Evolutionary conservation across 345 rosid species (phyloP).

Genomic region (Laguncularia racemosa): DNA sequence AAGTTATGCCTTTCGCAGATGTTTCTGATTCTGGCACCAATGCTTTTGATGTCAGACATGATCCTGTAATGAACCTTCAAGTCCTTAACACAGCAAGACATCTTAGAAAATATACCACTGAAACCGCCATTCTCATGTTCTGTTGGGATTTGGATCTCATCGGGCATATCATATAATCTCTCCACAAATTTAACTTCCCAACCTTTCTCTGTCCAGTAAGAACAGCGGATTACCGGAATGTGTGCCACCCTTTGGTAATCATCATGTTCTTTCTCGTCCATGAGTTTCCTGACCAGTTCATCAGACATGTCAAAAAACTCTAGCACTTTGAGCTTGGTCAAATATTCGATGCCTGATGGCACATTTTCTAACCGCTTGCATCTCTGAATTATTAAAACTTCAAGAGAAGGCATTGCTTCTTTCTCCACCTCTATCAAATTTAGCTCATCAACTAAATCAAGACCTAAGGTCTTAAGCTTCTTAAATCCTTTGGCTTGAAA

Average conservation of each 20-base stretch:
- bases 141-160: slow-evolving; percentile 12
- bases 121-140: slow-evolving; percentile 1
- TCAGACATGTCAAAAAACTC: slow-evolving; percentile 19
- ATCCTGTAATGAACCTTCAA: slow-evolving; percentile 15
- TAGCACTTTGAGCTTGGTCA: slow-evolving; percentile 10
- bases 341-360: slow-evolving; percentile 15
- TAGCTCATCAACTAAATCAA: slow-evolving; percentile 13
- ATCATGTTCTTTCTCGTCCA: no score
- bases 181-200: slow-evolving; percentile 11
- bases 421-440: slow-evolving; percentile 6
- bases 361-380: slow-evolving; percentile 8
- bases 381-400: slow-evolving; percentile 10
- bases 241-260: no score
- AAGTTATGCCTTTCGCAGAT: slow-evolving; percentile 12
- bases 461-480: slow-evolving; percentile 18
- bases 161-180: slow-evolving; percentile 8
- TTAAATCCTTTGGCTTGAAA: slow-evolving; percentile 9
- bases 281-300: not conserved
- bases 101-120: not conserved
- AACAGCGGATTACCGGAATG: no score
- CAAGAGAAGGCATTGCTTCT: slow-evolving; percentile 12
- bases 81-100: slow-evolving; percentile 8
- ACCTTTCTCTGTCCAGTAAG: slow-evolving; percentile 16
- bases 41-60: slow-evolving; percentile 14
- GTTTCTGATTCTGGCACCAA: slow-evolving; percentile 12